These are phyloP conservation scores for Annulohypoxylon nitens DNA, from an alignment of 495 filamentous ascomycete species.

Conservation along the genomic window DNA sequence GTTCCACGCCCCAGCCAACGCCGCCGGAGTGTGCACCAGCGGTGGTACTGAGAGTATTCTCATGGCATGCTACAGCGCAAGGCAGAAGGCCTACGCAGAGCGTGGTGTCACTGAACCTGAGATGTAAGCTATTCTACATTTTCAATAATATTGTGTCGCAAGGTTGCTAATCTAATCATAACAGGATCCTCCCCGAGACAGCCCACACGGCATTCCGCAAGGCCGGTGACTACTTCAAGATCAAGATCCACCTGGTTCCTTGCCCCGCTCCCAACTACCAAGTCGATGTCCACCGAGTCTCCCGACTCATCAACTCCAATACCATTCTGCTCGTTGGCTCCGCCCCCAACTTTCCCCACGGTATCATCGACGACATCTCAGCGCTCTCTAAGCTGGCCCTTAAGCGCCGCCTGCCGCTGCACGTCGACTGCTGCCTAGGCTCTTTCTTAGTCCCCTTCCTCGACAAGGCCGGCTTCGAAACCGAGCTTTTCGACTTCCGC, in stretches of 20 bases:
- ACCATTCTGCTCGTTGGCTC: slow-evolving; percentile 96
- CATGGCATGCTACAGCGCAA: slow-evolving; percentile 89
- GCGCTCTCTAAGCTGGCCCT: slow-evolving; percentile 86
- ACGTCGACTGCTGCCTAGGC: slow-evolving; percentile 97
- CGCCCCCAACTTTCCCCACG: slow-evolving; percentile 97
- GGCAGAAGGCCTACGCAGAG: slow-evolving; percentile 88
- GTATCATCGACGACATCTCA: slow-evolving; percentile 95
- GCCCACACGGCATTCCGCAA: slow-evolving; percentile 97
- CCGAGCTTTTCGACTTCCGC: slow-evolving; percentile 91
- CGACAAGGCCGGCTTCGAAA: slow-evolving; percentile 88
- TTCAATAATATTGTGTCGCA: neutral
- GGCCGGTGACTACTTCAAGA: slow-evolving; percentile 92
- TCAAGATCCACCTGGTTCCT: slow-evolving; percentile 90
- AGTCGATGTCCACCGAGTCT: slow-evolving; percentile 80
- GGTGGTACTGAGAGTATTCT: slow-evolving; percentile 97
- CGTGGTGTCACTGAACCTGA: slow-evolving; percentile 92
- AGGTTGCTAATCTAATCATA: slow-evolving; percentile 8
- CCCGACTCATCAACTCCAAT: slow-evolving; percentile 92
- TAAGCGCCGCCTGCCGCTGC: slow-evolving; percentile 82
- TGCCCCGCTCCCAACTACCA: slow-evolving; percentile 89
- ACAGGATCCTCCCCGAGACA: slow-evolving; percentile 91
- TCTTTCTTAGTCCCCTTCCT: slow-evolving; percentile 95
- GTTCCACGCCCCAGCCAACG: slow-evolving; percentile 89
- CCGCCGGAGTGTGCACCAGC: slow-evolving; percentile 89
- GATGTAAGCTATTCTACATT: slow-evolving; percentile 71